Evolutionary conservation across 1,139 yeast species (phyloP).

Genomic region (Sugiyamaella neomexicana): DNA sequence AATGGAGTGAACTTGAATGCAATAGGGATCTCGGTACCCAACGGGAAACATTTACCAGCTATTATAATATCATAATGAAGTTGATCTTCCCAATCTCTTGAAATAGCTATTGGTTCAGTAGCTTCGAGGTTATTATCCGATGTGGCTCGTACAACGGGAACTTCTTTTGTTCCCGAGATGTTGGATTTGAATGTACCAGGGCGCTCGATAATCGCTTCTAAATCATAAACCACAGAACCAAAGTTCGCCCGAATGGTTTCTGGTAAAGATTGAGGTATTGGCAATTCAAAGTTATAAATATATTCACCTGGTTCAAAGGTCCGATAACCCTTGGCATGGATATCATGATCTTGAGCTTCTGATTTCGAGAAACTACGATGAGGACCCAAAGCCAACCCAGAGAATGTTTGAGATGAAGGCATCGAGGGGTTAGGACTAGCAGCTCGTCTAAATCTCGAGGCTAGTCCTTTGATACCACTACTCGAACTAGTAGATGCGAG

Average conservation of each 20-base stretch:
- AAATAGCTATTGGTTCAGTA: constrained; percentile 88
- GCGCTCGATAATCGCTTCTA: constrained; percentile 71
- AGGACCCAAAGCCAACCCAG: constrained; percentile 27
- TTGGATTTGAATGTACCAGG: constrained; percentile 84
- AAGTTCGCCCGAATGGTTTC: constrained; percentile 77
- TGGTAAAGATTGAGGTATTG: constrained; percentile 78
- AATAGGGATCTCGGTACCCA: constrained; percentile 80
- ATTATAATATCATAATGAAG: constrained; percentile 84
- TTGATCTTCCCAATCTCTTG: constrained; percentile 92
- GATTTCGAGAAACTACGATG: constrained; percentile 31
- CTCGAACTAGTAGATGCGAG: background rate
- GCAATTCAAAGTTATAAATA: constrained; percentile 86
- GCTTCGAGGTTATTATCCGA: constrained; percentile 79
- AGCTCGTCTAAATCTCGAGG: constrained; percentile 26
- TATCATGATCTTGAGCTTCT: constrained; percentile 38
- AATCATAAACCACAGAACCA: constrained; percentile 69
- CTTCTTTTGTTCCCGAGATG: constrained; percentile 61
- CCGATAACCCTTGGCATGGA: constrained; percentile 43
- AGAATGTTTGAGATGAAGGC: constrained; percentile 14
- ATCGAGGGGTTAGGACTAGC: constrained; percentile 27
- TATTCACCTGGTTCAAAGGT: constrained; percentile 79
- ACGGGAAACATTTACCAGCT: constrained; percentile 79
- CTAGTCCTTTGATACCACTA: constrained; percentile 23
- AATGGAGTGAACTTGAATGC: constrained; percentile 82
- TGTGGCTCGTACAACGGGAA: constrained; percentile 71